Percentiles rank a stretch among this genome's conserved stretches.
Conservation (phyloP, 2,329 filamentous ascomycete species). For the Teratosphaeria epicoccoides region DNA sequence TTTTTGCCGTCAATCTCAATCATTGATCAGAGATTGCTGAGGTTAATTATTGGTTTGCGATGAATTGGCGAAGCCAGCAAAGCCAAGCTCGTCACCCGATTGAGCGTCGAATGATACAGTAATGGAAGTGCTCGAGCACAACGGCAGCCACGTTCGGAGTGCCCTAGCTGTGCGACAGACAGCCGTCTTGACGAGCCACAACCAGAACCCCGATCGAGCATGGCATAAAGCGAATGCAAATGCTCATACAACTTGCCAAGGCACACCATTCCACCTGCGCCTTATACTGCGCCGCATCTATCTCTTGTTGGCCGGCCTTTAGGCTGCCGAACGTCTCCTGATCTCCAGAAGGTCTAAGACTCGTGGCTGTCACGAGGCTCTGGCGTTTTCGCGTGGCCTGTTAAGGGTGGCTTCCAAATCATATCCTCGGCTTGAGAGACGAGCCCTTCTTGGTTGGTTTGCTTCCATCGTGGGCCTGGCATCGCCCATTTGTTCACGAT, state of each 20-base stretch:
- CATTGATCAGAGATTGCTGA: too few species aligned
- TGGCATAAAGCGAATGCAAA: neutral
- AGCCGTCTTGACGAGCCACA: too few species aligned
- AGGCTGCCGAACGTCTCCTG: neutral
- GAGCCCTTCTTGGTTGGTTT: neutral
- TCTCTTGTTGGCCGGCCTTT: neutral
- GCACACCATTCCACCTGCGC: neutral
- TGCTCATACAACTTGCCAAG: neutral
- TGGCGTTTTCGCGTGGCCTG: neutral
- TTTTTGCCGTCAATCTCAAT: too few species aligned
- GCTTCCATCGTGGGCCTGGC: neutral
- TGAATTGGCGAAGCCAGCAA: neutral
- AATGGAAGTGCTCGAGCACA: neutral
- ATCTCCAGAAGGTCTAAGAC: neutral
- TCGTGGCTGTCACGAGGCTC: neutral
- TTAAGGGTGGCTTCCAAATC: neutral
- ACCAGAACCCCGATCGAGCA: too few species aligned
- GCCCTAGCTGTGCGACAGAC: neutral
- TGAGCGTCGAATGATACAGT: neutral
- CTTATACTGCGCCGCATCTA: neutral
- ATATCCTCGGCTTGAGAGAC: neutral
- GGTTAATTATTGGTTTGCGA: too few species aligned
- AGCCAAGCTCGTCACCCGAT: neutral
- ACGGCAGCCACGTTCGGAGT: neutral
- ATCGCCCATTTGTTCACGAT: neutral